phyloP scores from a whole-genome alignment of 1,139 yeast species.

The Arxiozyma bovina region DNA sequence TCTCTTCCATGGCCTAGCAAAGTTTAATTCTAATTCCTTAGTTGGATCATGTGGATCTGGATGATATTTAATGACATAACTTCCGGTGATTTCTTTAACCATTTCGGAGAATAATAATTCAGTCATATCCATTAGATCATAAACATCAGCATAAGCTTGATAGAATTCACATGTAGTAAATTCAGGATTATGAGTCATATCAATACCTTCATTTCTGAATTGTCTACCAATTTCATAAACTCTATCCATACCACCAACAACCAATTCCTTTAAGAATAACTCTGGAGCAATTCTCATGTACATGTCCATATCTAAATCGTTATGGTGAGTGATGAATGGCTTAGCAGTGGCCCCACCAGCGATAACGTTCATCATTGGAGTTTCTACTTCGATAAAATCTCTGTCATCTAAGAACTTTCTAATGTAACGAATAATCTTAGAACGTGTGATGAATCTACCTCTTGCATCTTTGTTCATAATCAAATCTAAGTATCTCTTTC shows the following conservation, averaged over 20 bases:
- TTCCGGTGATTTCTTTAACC: constrained; percentile 93
- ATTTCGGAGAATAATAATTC: constrained; percentile 90
- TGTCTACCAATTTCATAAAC: constrained; percentile 98
- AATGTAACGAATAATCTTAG: constrained; percentile 79
- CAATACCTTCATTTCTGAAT: constrained; percentile 97
- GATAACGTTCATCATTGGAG: constrained; percentile 97
- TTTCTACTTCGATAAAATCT: constrained; percentile 90
- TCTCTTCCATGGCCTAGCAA: constrained; percentile 97
- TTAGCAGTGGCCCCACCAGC: constrained; percentile 99
- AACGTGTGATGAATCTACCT: constrained; percentile 75
- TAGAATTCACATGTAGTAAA: constrained; percentile 92
- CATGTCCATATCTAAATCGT: constrained; percentile 92
- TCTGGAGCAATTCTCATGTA: constrained; percentile 98
- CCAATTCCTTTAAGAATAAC: constrained; percentile 89
- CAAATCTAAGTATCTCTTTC: constrained; percentile 91
- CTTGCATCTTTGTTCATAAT: constrained; percentile 67
- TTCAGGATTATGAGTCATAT: constrained; percentile 90
- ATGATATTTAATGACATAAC: constrained; percentile 75
- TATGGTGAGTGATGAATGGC: constrained; percentile 95
- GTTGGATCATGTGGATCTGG: constrained; percentile 76
- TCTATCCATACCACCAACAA: constrained; percentile 97
- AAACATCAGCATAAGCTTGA: constrained; percentile 64
- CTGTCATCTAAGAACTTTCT: constrained; percentile 80
- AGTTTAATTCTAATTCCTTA: constrained; percentile 70
- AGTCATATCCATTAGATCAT: constrained; percentile 89